These are phyloP conservation scores for Hyaloscypha variabilis DNA, from an alignment of 495 filamentous ascomycete species.

Conservation along the genomic window DNA sequence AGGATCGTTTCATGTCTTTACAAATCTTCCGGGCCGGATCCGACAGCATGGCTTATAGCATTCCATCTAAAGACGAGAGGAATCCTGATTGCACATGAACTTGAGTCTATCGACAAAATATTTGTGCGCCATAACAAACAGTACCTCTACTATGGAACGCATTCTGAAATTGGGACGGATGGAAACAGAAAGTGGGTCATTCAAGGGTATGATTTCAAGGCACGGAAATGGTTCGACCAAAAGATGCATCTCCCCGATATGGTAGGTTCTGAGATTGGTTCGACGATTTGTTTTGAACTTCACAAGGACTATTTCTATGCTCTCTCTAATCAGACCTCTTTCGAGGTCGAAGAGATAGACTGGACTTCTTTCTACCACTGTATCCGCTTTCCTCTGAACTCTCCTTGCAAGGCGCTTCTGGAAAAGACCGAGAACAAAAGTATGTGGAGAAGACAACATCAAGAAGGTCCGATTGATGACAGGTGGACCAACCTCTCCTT, in stretches of 20 bases:
- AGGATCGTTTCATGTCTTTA: constrained; percentile 62
- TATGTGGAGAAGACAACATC: constrained; percentile 69
- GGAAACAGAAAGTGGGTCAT: constrained; percentile 65
- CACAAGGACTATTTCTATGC: constrained; percentile 70
- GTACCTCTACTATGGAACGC: constrained; percentile 70
- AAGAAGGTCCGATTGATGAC: constrained; percentile 77
- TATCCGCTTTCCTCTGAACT: constrained; percentile 57
- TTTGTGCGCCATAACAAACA: constrained; percentile 69
- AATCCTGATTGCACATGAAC: constrained; percentile 41
- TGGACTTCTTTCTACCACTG: constrained; percentile 75
- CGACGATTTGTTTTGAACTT: constrained; percentile 73
- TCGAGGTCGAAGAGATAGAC: constrained; percentile 65
- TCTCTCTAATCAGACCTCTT: constrained; percentile 66
- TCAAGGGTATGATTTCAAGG: constrained; percentile 51
- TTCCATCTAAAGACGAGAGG: constrained; percentile 51
- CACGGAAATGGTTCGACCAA: constrained; percentile 34
- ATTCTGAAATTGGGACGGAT: constrained; percentile 51
- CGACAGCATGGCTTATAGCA: constrained; percentile 57
- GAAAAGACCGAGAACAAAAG: constrained; percentile 41
- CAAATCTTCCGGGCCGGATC: constrained; percentile 39
- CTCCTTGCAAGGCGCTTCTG: constrained; percentile 33
- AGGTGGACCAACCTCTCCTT: constrained; percentile 72
- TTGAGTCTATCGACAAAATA: constrained; percentile 55
- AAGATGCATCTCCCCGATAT: constrained; percentile 53
- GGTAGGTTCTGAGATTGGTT: constrained; percentile 66